A percentile compares a stretch with the other conserved stretches of the same genome.
These are phyloP conservation scores for Fusarium paranaense DNA, from an alignment of 2,329 filamentous ascomycete species.

Conservation along the genomic window DNA sequence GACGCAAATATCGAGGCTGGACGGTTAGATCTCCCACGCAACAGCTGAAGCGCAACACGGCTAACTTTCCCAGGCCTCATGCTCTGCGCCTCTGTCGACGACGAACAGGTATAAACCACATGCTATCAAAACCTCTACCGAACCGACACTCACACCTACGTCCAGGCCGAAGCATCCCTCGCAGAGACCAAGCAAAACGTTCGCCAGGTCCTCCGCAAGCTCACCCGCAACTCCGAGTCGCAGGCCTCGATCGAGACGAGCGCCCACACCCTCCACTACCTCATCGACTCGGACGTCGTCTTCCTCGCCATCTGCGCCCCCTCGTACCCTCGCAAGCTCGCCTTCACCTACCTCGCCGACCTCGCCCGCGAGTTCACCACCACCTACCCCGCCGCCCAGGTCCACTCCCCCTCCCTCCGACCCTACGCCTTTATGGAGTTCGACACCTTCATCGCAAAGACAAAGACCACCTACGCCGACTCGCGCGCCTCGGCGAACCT, in stretches of 20 bases:
- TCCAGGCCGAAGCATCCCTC: slow-evolving; percentile 75
- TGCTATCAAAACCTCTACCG: not conserved
- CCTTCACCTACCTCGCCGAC: slow-evolving; percentile 97
- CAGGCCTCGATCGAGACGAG: slow-evolving; percentile 93
- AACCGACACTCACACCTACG: not conserved
- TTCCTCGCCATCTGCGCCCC: slow-evolving; percentile 95
- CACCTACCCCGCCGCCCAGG: slow-evolving; percentile 80
- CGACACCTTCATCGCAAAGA: slow-evolving; percentile 94
- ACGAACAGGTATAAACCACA: slow-evolving; percentile 74
- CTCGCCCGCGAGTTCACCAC: slow-evolving; percentile 90
- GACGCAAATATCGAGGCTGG: slow-evolving; percentile 93
- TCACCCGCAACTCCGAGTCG: slow-evolving; percentile 88
- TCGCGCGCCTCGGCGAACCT: slow-evolving; percentile 91
- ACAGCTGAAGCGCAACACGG: not conserved
- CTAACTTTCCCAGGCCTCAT: slow-evolving; percentile 77
- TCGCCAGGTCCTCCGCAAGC: slow-evolving; percentile 87
- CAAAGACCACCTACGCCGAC: slow-evolving; percentile 94
- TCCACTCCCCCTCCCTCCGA: slow-evolving; percentile 79
- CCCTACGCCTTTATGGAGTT: slow-evolving; percentile 99
- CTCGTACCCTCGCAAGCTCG: slow-evolving; percentile 96
- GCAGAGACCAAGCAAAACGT: slow-evolving; percentile 90
- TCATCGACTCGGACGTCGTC: slow-evolving; percentile 84
- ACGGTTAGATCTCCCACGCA: slow-evolving; percentile 68
- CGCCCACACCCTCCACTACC: slow-evolving; percentile 87
- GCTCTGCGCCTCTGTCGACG: slow-evolving; percentile 94